phyloP scores from a whole-genome alignment of 768 basidiomycete genomes.

The Austroboletus eburneus region DNA sequence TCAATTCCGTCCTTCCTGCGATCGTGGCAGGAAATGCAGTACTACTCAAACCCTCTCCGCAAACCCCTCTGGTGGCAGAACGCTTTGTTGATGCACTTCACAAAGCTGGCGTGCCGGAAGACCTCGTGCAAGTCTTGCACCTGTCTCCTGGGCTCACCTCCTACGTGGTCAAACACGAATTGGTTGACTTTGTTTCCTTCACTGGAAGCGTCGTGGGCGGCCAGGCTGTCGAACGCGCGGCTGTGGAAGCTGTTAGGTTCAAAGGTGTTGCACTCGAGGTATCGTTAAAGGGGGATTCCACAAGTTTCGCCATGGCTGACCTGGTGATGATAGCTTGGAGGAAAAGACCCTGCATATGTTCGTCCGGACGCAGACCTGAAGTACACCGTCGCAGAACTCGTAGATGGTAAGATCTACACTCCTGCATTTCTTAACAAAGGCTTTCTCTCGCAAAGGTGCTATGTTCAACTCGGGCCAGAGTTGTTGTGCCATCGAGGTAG shows the following conservation, averaged over 20 bases:
- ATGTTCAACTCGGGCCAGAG: conserved; percentile 98
- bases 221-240: conserved; percentile 65
- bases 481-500: conserved; percentile 88
- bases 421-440: neutral
- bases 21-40: conserved; percentile 89
- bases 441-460: conserved; percentile 48
- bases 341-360: conserved; percentile 98
- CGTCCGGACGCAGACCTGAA: conserved; percentile 79
- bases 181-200: conserved; percentile 82
- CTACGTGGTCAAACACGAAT: conserved; percentile 57
- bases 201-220: conserved; percentile 87
- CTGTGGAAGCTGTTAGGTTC: conserved; percentile 63
- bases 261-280: conserved; percentile 88
- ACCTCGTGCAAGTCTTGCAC: conserved; percentile 73
- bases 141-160: conserved; percentile 59
- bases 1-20: conserved; percentile 92
- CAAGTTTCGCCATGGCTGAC: conserved; percentile 1
- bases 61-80: conserved; percentile 88
- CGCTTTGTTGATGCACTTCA: conserved; percentile 65
- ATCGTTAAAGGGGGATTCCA: neutral
- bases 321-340: conserved; percentile 67
- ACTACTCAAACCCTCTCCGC: conserved; percentile 92
- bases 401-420: conserved; percentile 61
- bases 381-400: conserved; percentile 81
- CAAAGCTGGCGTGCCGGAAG: conserved; percentile 74